Evolutionary conservation across 2,329 filamentous ascomycete species (phyloP).

Genomic region (Cadophora sp.): DNA sequence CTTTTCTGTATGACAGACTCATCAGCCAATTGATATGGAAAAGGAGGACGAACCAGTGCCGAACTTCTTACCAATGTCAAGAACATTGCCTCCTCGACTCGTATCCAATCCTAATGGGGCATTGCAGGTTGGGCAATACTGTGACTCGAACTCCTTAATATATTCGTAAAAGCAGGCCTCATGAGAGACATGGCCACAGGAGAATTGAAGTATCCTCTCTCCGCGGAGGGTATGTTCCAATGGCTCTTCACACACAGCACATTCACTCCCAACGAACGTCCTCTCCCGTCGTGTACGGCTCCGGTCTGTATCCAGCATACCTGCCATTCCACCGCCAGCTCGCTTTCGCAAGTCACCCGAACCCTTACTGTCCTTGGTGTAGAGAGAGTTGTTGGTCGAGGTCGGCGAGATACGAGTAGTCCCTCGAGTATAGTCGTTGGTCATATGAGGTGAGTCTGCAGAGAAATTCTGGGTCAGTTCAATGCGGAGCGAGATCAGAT

Average conservation of each 20-base stretch:
- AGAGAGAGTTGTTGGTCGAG: slow-evolving; percentile 21
- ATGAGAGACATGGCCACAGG: slow-evolving; percentile 95
- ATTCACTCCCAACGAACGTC: slow-evolving; percentile 94
- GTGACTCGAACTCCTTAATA: slow-evolving; percentile 91
- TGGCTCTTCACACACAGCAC: slow-evolving; percentile 95
- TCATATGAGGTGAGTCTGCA: slow-evolving; percentile 24
- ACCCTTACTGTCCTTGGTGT: slow-evolving; percentile 31
- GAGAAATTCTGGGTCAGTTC: slow-evolving; percentile 28
- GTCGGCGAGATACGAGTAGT: slow-evolving; percentile 22
- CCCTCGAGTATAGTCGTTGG: slow-evolving; percentile 23
- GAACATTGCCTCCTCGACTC: slow-evolving; percentile 88
- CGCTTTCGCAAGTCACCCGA: slow-evolving; percentile 37
- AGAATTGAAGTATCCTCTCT: slow-evolving; percentile 93
- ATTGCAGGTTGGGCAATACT: slow-evolving; percentile 94
- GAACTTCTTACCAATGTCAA: slow-evolving; percentile 76
- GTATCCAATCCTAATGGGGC: slow-evolving; percentile 90
- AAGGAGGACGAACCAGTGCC: slow-evolving; percentile 43
- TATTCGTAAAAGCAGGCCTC: slow-evolving; percentile 99
- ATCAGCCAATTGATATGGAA: slow-evolving; percentile 36
- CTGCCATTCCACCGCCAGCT: slow-evolving; percentile 56
- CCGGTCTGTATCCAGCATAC: slow-evolving; percentile 76
- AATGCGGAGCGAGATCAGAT: slow-evolving; percentile 19
- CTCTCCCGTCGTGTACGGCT: slow-evolving; percentile 83
- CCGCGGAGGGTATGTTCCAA: slow-evolving; percentile 93
- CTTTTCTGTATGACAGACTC: slow-evolving; percentile 70